Evolutionary conservation across 2,329 filamentous ascomycete genomes (phyloP), one percentile per base, ranked within the genome.

Genomic region (Xylariaceae sp.): DNA sequence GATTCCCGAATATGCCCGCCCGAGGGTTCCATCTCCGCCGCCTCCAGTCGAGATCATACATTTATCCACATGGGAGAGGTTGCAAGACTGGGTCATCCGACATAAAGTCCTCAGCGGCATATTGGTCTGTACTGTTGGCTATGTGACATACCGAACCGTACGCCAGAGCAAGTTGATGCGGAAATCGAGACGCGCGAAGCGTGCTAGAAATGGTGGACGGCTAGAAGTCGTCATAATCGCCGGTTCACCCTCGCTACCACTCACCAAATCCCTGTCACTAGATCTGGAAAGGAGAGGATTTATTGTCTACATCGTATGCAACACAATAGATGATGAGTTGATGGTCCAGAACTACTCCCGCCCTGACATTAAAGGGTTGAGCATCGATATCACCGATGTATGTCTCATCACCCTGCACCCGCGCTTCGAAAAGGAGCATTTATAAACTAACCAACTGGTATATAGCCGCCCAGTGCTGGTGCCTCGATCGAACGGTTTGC

Each of bases 271-370:
- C 10, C 73, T 97, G 43, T 83, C 89, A 2, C 69, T 91, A 38
- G 93, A 98, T 62, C 74, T 98, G 55, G 93, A 97, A 69, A 77
- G 90, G 48, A 82, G 90, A 53, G 93, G 93, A 4, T 97, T 94
- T 65, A 87, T 97, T 49, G 88, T 97, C 45, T 98, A 90, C 65
- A 76, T 98, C 49, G 87, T 95, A 1, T 92, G 90, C 59, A 85
- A 82, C 53, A 88, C 82, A n/a, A 71, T 83, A 48, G 88, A 95
- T 58, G 92, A 97, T 55, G 90, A 97, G 64, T 75, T 83, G 27
- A 71, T 86, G 52, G 83, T 97, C 12, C 80, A 88, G 49, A 78
- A 80, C 49, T 80, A 95, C 64, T 78, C 83, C n/a, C 77, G 89
- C 50, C 75, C 82, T 6, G 93, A 97, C 62, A 85, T 97, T 53